phyloP scores from a whole-genome alignment of 2,329 filamentous ascomycete species.

The Monosporascus sp. region DNA sequence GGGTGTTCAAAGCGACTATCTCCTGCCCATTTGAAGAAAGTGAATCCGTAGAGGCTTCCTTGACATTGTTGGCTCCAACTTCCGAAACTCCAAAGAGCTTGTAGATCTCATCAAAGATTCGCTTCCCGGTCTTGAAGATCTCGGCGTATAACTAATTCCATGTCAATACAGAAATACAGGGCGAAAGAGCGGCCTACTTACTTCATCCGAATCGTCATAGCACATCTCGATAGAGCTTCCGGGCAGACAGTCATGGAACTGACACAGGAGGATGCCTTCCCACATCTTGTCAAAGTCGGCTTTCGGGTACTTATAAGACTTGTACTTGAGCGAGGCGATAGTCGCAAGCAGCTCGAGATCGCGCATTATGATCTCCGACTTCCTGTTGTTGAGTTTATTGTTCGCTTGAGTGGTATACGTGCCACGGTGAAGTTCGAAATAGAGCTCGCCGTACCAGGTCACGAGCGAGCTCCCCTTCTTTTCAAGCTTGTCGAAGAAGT shows the following conservation, averaged over 20 bases:
- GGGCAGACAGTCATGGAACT: constrained; percentile 96
- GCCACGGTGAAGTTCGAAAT: constrained; percentile 94
- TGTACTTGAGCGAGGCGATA: constrained; percentile 68
- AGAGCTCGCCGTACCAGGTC: constrained; percentile 97
- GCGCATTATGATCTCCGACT: constrained; percentile 76
- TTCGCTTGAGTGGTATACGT: constrained; percentile 97
- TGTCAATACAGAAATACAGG: background rate
- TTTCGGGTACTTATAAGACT: constrained; percentile 84
- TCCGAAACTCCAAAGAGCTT: constrained; percentile 58
- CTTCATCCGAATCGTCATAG: constrained; percentile 88
- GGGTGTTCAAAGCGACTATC: constrained; percentile 70
- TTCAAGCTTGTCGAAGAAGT: constrained; percentile 85
- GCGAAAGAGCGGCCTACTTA: constrained; percentile 26
- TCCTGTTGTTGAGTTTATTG: constrained; percentile 92
- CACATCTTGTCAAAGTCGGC: constrained; percentile 93
- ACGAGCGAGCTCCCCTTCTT: constrained; percentile 73
- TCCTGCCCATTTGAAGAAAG: constrained; percentile 16
- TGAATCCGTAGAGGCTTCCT: constrained; percentile 5
- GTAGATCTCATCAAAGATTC: constrained; percentile 65
- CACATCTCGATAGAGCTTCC: constrained; percentile 97
- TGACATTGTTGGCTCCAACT: constrained; percentile 31
- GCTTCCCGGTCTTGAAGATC: constrained; percentile 72
- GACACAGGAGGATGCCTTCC: constrained; percentile 85
- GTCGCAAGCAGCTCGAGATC: constrained; percentile 87
- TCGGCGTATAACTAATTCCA: constrained; percentile 65